Evolutionary conservation across 306 rosid species (phyloP).

Genomic region (Clitoria ternatea): DNA sequence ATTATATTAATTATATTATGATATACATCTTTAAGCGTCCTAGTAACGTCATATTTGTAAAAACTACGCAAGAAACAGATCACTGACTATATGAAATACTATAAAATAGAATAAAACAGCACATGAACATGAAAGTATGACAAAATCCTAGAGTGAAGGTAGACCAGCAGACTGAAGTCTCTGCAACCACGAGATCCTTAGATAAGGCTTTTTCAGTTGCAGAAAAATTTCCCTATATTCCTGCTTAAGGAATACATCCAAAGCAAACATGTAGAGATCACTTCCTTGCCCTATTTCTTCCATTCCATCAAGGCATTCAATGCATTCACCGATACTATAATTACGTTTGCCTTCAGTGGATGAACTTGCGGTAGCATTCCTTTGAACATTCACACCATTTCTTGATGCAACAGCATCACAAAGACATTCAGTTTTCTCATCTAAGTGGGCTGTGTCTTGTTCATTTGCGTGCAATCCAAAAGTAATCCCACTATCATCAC

Average conservation of each 20-base stretch:
- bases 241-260: conserved; percentile 67
- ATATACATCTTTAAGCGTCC: conserved; percentile 11
- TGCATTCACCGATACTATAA: conserved; percentile 69
- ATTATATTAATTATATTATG: not conserved
- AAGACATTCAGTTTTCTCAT: conserved; percentile 20
- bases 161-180: conserved; percentile 51
- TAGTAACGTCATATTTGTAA: not conserved
- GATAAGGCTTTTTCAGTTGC: conserved; percentile 53
- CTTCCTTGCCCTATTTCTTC: conserved; percentile 67
- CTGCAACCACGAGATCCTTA: conserved; percentile 69
- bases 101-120: not conserved
- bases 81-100: conserved; percentile 3
- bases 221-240: conserved; percentile 74
- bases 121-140: not conserved
- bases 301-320: conserved; percentile 61
- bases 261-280: conserved; percentile 67
- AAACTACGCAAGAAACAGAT: not conserved
- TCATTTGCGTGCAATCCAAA: conserved; percentile 29
- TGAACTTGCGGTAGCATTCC: conserved; percentile 21
- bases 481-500: conserved; percentile 30
- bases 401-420: conserved; percentile 41
- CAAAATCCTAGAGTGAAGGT: conserved; percentile 29
- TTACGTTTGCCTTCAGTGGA: conserved; percentile 28
- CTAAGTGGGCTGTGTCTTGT: conserved; percentile 20
- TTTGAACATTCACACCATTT: conserved; percentile 19